Evolutionary conservation across 1,139 yeast species (phyloP).

Genomic region (Taiozyma sp.): DNA sequence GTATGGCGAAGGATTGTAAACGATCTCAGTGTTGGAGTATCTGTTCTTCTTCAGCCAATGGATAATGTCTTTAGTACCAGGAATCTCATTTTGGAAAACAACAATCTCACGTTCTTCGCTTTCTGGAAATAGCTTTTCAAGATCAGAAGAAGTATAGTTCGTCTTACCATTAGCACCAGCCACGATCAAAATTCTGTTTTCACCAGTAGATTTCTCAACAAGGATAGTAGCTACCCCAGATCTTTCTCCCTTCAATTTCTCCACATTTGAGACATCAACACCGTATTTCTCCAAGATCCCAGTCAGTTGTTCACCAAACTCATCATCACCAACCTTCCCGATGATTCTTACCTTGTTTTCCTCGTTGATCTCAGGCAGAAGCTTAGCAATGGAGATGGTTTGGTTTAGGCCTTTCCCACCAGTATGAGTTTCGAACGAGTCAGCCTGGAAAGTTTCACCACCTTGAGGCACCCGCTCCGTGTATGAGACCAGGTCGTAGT

Average conservation of each 20-base stretch:
- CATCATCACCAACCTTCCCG: conserved; percentile 78
- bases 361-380: conserved; percentile 26
- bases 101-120: conserved; percentile 37
- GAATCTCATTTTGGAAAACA: conserved; percentile 70
- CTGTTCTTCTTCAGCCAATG: conserved; percentile 47
- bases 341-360: conserved; percentile 53
- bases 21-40: conserved; percentile 36
- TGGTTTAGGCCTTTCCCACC: conserved; percentile 98
- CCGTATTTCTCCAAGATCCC: conserved; percentile 39
- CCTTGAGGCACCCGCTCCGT: conserved; percentile 67
- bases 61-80: conserved; percentile 49
- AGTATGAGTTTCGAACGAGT: conserved; percentile 71
- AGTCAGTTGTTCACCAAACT: conserved; percentile 62
- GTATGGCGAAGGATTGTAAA: conserved; percentile 92
- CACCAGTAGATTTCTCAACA: conserved; percentile 72
- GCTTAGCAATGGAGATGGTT: conserved; percentile 69
- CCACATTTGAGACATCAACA: conserved; percentile 47
- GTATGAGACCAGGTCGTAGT: conserved; percentile 84
- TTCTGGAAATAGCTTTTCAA: conserved; percentile 34
- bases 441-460: conserved; percentile 82
- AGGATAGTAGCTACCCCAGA: conserved; percentile 90
- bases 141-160: conserved; percentile 40
- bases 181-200: conserved; percentile 79
- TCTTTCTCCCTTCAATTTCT: conserved; percentile 31
- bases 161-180: conserved; percentile 82